Evolutionary conservation across 1,284 basidiomycete species (phyloP), one percentile per base, ranked within the genome.

Genomic region (Apiotrichum porosum): DNA sequence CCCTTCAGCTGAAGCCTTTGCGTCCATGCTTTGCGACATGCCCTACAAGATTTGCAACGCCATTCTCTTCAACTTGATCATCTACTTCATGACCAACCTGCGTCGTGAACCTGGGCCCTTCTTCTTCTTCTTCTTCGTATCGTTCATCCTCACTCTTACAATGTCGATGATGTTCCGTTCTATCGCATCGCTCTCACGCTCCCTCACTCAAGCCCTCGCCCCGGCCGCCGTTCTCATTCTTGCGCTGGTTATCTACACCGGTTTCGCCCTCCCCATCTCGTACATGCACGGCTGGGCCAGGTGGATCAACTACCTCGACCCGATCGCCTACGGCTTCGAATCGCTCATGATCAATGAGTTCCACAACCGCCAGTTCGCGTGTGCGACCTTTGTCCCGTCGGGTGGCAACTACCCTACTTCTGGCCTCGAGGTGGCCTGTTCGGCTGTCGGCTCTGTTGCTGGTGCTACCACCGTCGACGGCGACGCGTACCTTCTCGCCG

Each of bases 401-500:
- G 67, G 76, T 30, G 69, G 75, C 0, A 53, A 54, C 14, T 78
- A 77, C 49, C 60, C 59, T 13, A 53, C 63, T 8, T 46, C 58
- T 0, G 62, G 64, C 1, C 48, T 51, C 8, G 57, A 72, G 38
- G 58, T 59, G 17, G 66, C 76, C 9, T 80, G 80, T 62, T 64
- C 66, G 10, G 58, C 72, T 9, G 66, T 70, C 3, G 79, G 79
- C 8, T 56, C 76, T 1, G 56, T 60, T 6, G 61, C 75, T 4
- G 73, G 77, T 8, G 49, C 60, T 3, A 12, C 44, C 6, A 34
- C 48, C n/a, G 75, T 81, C 32, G 64, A 71, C 19, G 79, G 79
- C 1, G 74, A 77, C 22, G 61, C 62, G 13, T 88, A 83, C 68
- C 69, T 88, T 31, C 57, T 54, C 15, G 65, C 81, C 1, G 80